Conservation (phyloP, 805 yeast genomes). For the Metschnikowia borealis region DNA sequence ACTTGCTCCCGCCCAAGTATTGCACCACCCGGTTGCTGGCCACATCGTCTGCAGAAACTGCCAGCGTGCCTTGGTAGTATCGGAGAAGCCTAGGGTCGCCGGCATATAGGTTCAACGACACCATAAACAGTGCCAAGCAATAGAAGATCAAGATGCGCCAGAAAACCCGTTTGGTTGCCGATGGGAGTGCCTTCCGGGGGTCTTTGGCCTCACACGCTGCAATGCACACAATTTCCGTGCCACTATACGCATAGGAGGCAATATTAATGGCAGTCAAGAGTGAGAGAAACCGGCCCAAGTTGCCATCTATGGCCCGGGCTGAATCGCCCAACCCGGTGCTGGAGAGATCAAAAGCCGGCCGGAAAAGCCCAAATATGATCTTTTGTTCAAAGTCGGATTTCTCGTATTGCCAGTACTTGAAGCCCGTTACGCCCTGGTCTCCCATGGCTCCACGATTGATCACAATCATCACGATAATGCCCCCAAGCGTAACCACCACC, state of each 20-base stretch:
- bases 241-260: conserved; percentile 73
- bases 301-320: conserved; percentile 54
- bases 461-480: conserved; percentile 62
- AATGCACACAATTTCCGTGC: conserved; percentile 77
- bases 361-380: conserved; percentile 63
- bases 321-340: conserved; percentile 55
- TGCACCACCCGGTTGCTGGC: conserved; percentile 26
- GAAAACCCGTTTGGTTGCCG: conserved; percentile 71
- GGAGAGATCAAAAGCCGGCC: conserved; percentile 66
- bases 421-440: conserved; percentile 46
- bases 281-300: conserved; percentile 57
- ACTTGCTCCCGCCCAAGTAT: conserved; percentile 35
- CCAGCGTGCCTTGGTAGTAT: conserved; percentile 41
- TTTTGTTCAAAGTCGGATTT: conserved; percentile 45
- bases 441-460: conserved; percentile 58
- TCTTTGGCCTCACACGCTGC: conserved; percentile 85
- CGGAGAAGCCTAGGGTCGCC: conserved; percentile 73
- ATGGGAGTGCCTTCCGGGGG: conserved; percentile 72
- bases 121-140: conserved; percentile 60
- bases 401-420: conserved; percentile 60
- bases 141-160: conserved; percentile 67
- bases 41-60: conserved; percentile 21
- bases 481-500: conserved; percentile 45
- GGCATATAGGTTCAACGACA: conserved; percentile 68
- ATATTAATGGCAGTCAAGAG: conserved; percentile 57